Evolutionary conservation across 306 rosid species (phyloP), one percentile per base, ranked within the genome.

Genomic region (Dryas octopetala): DNA sequence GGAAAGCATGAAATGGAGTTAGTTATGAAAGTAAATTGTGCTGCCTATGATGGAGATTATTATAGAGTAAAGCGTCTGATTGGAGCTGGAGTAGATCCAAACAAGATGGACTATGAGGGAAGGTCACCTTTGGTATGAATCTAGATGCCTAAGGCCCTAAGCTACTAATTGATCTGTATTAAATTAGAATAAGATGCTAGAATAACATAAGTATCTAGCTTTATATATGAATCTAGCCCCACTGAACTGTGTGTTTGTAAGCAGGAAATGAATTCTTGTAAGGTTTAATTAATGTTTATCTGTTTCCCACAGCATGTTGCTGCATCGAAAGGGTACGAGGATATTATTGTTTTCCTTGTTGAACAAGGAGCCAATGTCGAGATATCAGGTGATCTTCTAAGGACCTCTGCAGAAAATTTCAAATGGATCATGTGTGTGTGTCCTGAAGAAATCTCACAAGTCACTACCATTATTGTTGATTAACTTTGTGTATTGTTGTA

Each of bases 121-220:
- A 80, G 96, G 80, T 86, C 90, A 3, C 88, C 96, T 61, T 84
- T 90, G 92, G 96, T 90, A 84, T 52, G 82, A n/a, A 65, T 71
- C 14, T 17, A 11, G 48, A 63, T 17, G 4, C 38, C 41, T 57
- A 54, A 62, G 65, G 6, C 9, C 38, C 41, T 57, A 54, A 62
- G 65, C 9, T 13, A 32, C 26, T 17, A 9, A 44, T 46, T 63
- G 45, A 41, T 38, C 53, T 54, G 9, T 23, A 19, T 32, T 23
- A 50, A 12, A 63, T 43, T 17, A 67, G 54, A 14, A 70, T 8
- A 19, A 38, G 78, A 12, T 14, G 0, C 44, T 26, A 5, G 19
- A 43, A 43, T 64, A 45, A 26, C 46, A 3, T 45, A 17, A 44
- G 9, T 46, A 53, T 23, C 23, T 23, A 23, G 32, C 45, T 53